A percentile compares a stretch with the other conserved stretches of the same genome.
phyloP scores from a whole-genome alignment of 257 asterid species.

The Datura wrightii region DNA sequence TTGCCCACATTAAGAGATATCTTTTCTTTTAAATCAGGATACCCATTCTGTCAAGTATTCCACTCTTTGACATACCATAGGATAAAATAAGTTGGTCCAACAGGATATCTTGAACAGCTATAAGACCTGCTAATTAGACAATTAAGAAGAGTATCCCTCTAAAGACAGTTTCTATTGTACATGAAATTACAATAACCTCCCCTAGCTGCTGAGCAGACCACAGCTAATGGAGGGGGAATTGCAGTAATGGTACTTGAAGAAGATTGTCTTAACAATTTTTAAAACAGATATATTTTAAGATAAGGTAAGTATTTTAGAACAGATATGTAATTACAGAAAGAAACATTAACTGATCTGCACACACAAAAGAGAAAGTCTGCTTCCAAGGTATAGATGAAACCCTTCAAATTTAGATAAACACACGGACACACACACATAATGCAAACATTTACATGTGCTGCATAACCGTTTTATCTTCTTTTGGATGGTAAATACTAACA shows the following conservation, averaged over 20 bases:
- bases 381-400: not conserved
- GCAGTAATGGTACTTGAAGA: slow-evolving; percentile 25
- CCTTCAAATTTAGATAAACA: not conserved
- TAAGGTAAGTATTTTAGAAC: slow-evolving; percentile 6
- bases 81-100: slow-evolving; percentile 15
- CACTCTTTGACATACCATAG: not conserved
- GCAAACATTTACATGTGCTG: not conserved
- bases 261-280: not conserved
- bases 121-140: not conserved
- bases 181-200: not conserved
- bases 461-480: not conserved
- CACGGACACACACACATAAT: not conserved
- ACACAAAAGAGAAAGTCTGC: not conserved
- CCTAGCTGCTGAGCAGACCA: not conserved
- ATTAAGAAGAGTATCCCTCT: not conserved
- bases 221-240: not conserved
- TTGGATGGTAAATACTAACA: slow-evolving; percentile 8
- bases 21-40: not conserved
- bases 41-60: not conserved
- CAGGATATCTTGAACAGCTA: not conserved
- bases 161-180: not conserved
- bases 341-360: not conserved
- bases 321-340: not conserved
- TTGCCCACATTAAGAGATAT: slow-evolving; percentile 6
- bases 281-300: not conserved